A percentile compares a stretch with the other conserved stretches of the same genome.
phyloP scores from a whole-genome alignment of 306 rosid genomes.

The Coriaria nepalensis region DNA sequence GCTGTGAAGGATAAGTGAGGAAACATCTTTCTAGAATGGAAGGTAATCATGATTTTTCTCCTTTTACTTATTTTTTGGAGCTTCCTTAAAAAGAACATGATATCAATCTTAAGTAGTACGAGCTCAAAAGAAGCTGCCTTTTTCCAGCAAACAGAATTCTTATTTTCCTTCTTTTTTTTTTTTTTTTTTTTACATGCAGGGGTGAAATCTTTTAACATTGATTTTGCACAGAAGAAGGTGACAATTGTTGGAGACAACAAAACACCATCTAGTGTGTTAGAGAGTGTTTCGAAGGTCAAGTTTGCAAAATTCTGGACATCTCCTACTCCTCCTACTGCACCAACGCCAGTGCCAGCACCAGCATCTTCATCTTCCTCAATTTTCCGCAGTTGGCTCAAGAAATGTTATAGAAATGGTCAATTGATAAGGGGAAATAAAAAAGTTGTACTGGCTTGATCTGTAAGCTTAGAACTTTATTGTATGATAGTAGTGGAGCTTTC shows the following conservation, averaged over 20 bases:
- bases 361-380: not conserved
- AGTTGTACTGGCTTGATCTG: not conserved
- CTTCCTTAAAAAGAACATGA: too few relatives aligned
- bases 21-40: constrained; percentile 55
- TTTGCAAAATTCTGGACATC: constrained; percentile 12
- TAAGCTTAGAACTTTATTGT: not conserved
- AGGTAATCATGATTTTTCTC: constrained; percentile 14
- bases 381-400: not conserved
- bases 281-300: constrained; percentile 16
- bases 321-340: not conserved
- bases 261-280: constrained; percentile 8
- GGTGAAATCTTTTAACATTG: constrained; percentile 14
- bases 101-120: too few relatives aligned
- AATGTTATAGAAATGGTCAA: not conserved
- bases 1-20: constrained; percentile 51
- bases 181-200: constrained; percentile 3
- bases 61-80: not conserved
- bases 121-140: not conserved
- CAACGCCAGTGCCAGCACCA: not conserved
- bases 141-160: not conserved
- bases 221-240: constrained; percentile 13
- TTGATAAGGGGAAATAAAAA: too few relatives aligned
- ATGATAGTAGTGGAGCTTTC: not conserved
- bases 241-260: constrained; percentile 12
- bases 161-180: too few relatives aligned